Base-by-base conservation (phyloP, 345 rosid genomes). In the Eucalyptus grandis region DNA sequence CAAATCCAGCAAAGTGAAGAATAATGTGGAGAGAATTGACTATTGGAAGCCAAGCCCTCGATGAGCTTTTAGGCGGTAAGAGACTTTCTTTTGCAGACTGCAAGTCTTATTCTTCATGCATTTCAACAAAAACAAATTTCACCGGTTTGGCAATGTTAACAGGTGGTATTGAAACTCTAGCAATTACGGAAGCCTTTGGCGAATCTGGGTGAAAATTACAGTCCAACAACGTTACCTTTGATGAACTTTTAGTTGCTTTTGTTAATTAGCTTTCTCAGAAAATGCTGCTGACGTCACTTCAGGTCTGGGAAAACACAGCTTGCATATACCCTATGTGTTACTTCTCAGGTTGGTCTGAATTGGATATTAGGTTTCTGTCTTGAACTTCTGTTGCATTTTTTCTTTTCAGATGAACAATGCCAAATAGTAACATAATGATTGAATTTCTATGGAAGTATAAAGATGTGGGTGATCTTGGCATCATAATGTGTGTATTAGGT, bases 271-370 rank as follows among this genome's bases (percentile, higher is more conserved):
- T 22, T 56, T 56, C 30, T 56, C 13, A 56, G 30, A 56, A 56
- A 56, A 56, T 56, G 43, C 11, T 86, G 27, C 30, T 31, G 67
- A 69, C 30, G n/a, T 90, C 80, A 60, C 67, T 91, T 90, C 93
- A 96, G 98, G 94, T 97, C 96, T 89, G 99, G 99, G 91, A 97
- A 97, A 93, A 97, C 98, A 81, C 99, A 96, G 90, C 95, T 97
- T 62, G 99, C 99, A 47, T 98, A 96, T 93, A 97, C 99, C 27
- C 98, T 98, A 8, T 97, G 98, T 83, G 99, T 97, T 82, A 93
- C 97, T 47, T 96, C 99, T 56, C 99, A 96, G 99, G 99, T 98
- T 92, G 14, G 88, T 93, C 88, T 12, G 26, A 24, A 15, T 26
- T 83, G 53, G 16, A n/a, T 47, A 14, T 85, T 49, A 26, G 49